Evolutionary conservation across 805 yeast species (phyloP), one percentile per base, ranked within the genome.

Genomic region (Kregervanrija pseudodelftensis): DNA sequence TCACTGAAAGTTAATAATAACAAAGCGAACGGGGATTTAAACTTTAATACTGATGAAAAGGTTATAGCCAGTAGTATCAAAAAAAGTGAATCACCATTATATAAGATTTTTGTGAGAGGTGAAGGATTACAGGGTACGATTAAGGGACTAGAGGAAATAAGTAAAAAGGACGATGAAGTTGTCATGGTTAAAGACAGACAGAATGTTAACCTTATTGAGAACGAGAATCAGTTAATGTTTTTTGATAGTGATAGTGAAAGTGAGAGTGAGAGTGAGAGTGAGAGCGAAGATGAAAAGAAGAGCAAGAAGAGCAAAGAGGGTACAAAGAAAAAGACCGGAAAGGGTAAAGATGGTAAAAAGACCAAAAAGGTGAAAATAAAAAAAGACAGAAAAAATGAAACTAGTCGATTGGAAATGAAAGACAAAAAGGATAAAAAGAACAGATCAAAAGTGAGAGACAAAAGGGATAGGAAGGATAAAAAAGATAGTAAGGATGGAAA

Each of bases 101-200:
- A 91, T 57, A 67, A 77, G 48, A 80, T 83, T 86, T 91, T 91
- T 69, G 95, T 89, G 1, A 74, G 77, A 52, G 99, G 98, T 0
- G 91, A 85, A 52, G 84, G 93, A 1, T 64, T 91, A 45, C 73
- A 76, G 36, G 98, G 97, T 1, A 85, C 95, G 0, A 76, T 78
- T 4, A 45, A 49, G n/a, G n/a, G 81, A 76, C 1, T 60, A 63
- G 47, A 38, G 30, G 30, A 58, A 61, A 9, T 40, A 47, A 17
- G 46, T 44, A 16, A 46, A 44, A 34, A 50, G 36, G 31, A 41
- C 16, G 16, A 38, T 41, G 45, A 15, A 10, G 49, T 47, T 16
- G 44, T 55, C 38, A 39, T 48, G 36, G 49, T 41, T 43, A 38
- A 42, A 37, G 34, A 37, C 41, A 30, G 45, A 43, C 54, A 41